These are phyloP conservation scores for Neurospora sp. DNA, from an alignment of 495 filamentous ascomycete species.

Conservation along the genomic window DNA sequence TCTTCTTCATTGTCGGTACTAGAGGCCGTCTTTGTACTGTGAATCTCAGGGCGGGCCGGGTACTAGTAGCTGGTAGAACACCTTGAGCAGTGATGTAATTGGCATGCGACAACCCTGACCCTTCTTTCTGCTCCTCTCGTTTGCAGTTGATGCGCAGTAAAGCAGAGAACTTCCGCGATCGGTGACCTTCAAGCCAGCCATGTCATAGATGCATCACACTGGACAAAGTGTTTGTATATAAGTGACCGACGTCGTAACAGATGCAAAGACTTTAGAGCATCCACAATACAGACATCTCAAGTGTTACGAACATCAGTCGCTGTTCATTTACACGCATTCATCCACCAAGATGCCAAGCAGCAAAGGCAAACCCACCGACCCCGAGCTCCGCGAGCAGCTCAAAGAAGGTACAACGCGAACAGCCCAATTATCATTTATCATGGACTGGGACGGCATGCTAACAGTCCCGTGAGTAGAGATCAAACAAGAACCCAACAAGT, in stretches of 20 bases:
- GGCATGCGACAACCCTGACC: not conserved
- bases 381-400: slow-evolving; percentile 39
- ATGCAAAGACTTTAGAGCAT: not conserved
- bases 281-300: not conserved
- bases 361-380: slow-evolving; percentile 45
- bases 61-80: not conserved
- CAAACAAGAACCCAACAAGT: slow-evolving; percentile 43
- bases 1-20: not conserved
- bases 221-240: not conserved
- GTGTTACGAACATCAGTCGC: not conserved
- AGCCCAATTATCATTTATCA: not conserved
- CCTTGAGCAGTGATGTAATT: not conserved
- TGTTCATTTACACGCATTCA: not conserved
- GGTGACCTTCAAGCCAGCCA: not conserved
- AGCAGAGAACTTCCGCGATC: not conserved
- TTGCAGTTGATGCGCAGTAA: not conserved
- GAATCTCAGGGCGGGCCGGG: not conserved
- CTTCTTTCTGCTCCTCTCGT: not conserved
- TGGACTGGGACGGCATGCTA: not conserved
- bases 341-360: slow-evolving; percentile 12
- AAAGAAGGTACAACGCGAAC: slow-evolving; percentile 26
- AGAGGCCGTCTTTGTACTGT: not conserved
- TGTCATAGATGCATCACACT: not conserved
- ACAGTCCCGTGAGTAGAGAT: slow-evolving; percentile 23
- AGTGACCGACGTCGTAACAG: not conserved